Base-by-base conservation (phyloP, 2,329 filamentous ascomycete genomes). In the Colletotrichum acutatum region DNA sequence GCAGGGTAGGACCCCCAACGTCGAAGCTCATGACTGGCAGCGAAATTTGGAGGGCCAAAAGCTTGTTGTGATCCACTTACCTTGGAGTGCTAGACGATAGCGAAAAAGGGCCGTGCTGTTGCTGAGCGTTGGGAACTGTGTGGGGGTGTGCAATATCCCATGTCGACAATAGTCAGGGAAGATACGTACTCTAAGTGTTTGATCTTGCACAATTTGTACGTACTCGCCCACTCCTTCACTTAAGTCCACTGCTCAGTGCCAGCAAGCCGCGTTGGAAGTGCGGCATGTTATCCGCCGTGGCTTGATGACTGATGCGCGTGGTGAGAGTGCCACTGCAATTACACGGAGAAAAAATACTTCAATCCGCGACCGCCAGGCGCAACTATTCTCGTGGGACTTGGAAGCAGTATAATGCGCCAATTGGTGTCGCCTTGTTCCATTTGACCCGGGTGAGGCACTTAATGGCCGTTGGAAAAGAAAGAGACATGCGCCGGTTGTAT, bases 11-110 rank as follows among this genome's bases (percentile, higher is more conserved):
- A n/a, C 52, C 28, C 16, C 28, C 34, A 16, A 42, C 58, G 46
- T 59, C 34, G 62, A 63, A 57, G 66, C 56, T 34, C 73, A 71
- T 66, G 64, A 69, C 69, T 72, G 72, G 61, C 70, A 74, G 70
- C 65, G 58, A 70, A 46, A 57, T n/a, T 66, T 62, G 60, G 26
- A 71, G 66, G 49, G 37, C 66, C 34, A 64, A 74, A 74, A 74
- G 73, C 73, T 74, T 74, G 71, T 74, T 74, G 71, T 66, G 66
- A 61, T 73, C 71, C 71, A 73, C 66, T 37, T 65, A 5, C 61
- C 66, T 66, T 72, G 69, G 65, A 69, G 67, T 70, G 34, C 57
- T 59, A 53, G 53, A 70, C 22, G 52, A 58, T 49, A 49, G 42
- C 32, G 61, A 66, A 26, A 42, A 42, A 64, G 59, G 66, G 34